Evolutionary conservation across 208 protist genomes (phyloP).

Genomic region (Trypanosoma cruzi): DNA sequence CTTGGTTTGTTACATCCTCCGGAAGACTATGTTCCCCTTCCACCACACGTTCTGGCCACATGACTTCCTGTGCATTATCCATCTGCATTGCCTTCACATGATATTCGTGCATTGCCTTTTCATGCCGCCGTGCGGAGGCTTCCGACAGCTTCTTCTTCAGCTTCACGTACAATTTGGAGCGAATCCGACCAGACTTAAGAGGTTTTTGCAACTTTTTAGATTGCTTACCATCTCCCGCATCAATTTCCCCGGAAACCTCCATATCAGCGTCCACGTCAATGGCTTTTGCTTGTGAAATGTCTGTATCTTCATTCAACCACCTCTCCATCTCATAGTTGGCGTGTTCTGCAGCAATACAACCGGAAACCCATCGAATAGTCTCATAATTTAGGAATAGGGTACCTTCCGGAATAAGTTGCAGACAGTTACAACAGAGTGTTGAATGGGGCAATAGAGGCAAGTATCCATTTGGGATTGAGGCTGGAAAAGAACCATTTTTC

Average conservation of each 20-base stretch:
- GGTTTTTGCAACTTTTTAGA: conserved; percentile 53
- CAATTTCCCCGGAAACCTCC: conserved; percentile 1
- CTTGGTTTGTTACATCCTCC: conserved; percentile 17
- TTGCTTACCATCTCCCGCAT: conserved; percentile 7
- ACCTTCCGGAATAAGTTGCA: conserved; percentile 45
- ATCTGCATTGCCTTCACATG: background rate
- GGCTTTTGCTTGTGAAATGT: background rate
- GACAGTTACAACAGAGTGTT: conserved; percentile 51
- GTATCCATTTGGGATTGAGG: background rate
- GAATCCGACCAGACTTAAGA: conserved; percentile 48
- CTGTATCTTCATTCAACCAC: conserved; percentile 22
- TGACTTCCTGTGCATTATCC: background rate
- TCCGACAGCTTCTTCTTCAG: conserved; percentile 43
- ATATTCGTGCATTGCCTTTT: conserved; percentile 34
- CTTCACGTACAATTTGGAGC: conserved; percentile 45
- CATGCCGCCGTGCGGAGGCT: conserved; percentile 32
- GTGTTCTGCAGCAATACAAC: conserved; percentile 38
- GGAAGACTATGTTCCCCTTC: conserved; percentile 20
- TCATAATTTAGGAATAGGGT: conserved; percentile 49
- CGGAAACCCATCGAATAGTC: conserved; percentile 44
- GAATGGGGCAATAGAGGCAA: conserved; percentile 11
- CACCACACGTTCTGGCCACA: conserved; percentile 28
- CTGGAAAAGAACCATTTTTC: conserved; percentile 30
- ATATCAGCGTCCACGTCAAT: background rate
- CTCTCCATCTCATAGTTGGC: conserved; percentile 28